A percentile compares a stretch with the other conserved stretches of the same genome.
phyloP scores from a whole-genome alignment of 106 monocot genomes.

The Vanilla planifolia region DNA sequence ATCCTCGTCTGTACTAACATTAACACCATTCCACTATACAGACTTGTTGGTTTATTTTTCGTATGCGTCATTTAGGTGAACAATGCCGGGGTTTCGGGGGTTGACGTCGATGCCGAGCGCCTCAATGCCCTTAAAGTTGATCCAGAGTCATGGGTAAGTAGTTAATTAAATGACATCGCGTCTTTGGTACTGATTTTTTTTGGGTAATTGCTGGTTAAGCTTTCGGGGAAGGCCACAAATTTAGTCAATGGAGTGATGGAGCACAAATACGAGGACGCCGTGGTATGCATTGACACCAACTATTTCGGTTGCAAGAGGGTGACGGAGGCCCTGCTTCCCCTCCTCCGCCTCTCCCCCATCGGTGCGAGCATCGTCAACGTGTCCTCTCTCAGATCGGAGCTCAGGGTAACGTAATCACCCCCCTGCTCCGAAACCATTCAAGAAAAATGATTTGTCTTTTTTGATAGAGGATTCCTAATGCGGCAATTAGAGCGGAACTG shows the following conservation, averaged over 20 bases:
- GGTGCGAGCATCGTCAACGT: conserved; percentile 60
- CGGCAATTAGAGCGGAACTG: conserved; percentile 23
- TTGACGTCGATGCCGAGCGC: conserved; percentile 28
- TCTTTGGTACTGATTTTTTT: no score
- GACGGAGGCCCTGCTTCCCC: conserved; percentile 70
- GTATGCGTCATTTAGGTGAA: conserved; percentile 29
- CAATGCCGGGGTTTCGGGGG: conserved; percentile 44
- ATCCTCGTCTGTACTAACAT: conserved; percentile 31
- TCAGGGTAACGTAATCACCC: conserved; percentile 20
- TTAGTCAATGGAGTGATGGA: conserved; percentile 25
- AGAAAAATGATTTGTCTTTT: not conserved
- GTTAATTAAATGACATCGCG: no score
- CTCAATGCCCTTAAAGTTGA: conserved; percentile 51
- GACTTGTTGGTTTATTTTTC: not conserved
- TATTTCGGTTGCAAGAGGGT: conserved; percentile 64
- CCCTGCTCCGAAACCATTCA: not conserved
- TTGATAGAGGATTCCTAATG: conserved; percentile 39
- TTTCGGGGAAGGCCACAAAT: conserved; percentile 49
- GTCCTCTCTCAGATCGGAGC: conserved; percentile 56
- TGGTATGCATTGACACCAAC: conserved; percentile 54
- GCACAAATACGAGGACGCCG: conserved; percentile 37
- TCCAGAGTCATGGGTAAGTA: conserved; percentile 31
- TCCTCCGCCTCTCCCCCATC: conserved; percentile 42
- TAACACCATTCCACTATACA: not conserved
- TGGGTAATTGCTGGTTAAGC: conserved; percentile 10